A percentile compares a stretch with the other conserved stretches of the same genome.
Evolutionary conservation across 257 asterid species (phyloP).

Genomic region (Solanum appendiculatum): DNA sequence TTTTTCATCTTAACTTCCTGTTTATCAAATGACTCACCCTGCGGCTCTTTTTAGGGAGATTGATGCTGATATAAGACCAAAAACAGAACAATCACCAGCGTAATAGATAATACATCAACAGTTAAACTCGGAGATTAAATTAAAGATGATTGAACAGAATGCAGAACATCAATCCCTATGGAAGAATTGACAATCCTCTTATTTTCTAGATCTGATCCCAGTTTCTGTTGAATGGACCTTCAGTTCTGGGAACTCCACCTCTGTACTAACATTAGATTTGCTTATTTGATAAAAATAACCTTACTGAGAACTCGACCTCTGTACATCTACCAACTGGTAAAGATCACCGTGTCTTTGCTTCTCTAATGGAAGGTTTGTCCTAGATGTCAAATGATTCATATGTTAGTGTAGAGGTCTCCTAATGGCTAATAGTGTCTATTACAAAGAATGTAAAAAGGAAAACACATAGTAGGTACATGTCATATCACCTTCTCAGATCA

Average conservation of each 20-base stretch:
- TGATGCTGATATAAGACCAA: background rate
- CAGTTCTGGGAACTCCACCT: background rate
- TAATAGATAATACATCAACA: background rate
- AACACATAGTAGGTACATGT: background rate
- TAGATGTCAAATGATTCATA: constrained; percentile 10
- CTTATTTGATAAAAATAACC: background rate
- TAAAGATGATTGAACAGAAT: background rate
- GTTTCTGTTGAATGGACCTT: background rate
- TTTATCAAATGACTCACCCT: background rate
- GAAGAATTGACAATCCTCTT: background rate
- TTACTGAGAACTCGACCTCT: constrained; percentile 40
- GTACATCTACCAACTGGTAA: constrained; percentile 84
- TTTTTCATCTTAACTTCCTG: background rate
- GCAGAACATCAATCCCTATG: background rate
- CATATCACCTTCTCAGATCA: constrained; percentile 64
- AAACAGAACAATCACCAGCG: background rate
- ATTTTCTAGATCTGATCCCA: background rate
- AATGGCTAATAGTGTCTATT: background rate
- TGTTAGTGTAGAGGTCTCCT: background rate
- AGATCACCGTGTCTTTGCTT: constrained; percentile 92
- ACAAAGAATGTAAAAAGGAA: background rate
- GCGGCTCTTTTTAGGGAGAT: background rate
- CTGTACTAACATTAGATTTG: background rate
- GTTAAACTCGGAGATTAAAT: background rate
- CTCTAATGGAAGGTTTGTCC: constrained; percentile 79